These are phyloP conservation scores for Colletotrichum shisoi DNA, from an alignment of 2,329 filamentous ascomycete genomes.

Conservation along the genomic window DNA sequence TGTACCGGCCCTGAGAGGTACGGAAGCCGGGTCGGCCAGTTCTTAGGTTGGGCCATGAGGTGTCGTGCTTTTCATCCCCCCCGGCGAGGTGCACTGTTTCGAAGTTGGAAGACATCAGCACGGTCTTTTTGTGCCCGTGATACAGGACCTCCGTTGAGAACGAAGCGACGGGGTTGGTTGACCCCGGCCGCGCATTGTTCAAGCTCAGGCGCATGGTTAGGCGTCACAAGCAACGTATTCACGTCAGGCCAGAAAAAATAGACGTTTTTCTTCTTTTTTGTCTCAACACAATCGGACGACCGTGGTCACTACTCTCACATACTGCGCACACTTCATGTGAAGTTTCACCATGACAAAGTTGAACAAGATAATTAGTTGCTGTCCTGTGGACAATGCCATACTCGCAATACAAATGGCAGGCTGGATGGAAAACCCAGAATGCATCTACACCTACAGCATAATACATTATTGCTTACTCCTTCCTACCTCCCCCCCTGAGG, in stretches of 20 bases:
- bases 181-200: background rate
- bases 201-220: background rate
- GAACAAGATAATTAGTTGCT: background rate
- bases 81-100: background rate
- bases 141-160: background rate
- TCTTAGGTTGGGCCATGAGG: constrained; percentile 53
- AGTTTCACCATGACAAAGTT: background rate
- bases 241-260: too few relatives aligned
- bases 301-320: background rate
- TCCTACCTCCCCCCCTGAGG: background rate
- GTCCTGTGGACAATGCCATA: background rate
- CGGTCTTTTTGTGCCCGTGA: background rate
- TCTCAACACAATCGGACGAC: background rate
- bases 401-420: constrained; percentile 1
- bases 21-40: constrained; percentile 63
- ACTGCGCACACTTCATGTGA: background rate
- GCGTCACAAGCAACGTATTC: background rate
- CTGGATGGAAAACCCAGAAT: constrained; percentile 15
- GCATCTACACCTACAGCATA: constrained; percentile 18
- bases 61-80: background rate
- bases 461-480: constrained; percentile 13
- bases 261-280: too few relatives aligned
- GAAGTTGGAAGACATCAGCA: background rate
- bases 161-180: background rate
- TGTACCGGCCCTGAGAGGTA: constrained; percentile 63